These are phyloP conservation scores for Phytomonas francai DNA, from an alignment of 208 protist genomes.

Conservation along the genomic window DNA sequence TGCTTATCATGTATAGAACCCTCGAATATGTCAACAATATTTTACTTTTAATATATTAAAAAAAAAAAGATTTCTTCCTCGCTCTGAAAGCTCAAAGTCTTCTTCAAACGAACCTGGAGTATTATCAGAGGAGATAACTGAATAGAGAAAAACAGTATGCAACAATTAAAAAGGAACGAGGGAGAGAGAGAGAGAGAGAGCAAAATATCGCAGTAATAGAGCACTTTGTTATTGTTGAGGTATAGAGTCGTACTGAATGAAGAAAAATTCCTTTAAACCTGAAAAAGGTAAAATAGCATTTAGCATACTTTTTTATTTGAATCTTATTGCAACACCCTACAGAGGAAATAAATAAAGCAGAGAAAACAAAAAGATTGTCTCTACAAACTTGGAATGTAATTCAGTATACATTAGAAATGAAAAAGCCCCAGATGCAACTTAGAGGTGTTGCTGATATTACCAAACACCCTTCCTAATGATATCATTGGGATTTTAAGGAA, in stretches of 20 bases:
- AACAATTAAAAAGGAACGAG: background rate
- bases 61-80: background rate
- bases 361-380: background rate
- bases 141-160: background rate
- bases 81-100: background rate
- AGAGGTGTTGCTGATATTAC: background rate
- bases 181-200: background rate
- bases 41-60: background rate
- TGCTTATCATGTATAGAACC: conserved; percentile 3
- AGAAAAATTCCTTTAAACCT: background rate
- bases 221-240: conserved; percentile 11
- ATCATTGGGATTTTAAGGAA: background rate
- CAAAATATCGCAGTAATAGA: conserved; percentile 5
- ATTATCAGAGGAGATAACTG: background rate
- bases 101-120: background rate
- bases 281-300: background rate
- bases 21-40: background rate
- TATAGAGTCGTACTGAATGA: conserved; percentile 3
- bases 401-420: background rate
- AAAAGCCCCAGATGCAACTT: background rate
- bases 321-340: background rate
- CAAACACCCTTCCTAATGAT: background rate
- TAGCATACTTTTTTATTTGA: background rate
- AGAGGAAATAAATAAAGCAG: background rate
- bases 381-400: conserved; percentile 1